Conservation (phyloP, 768 basidiomycete species). For the Panaeolus cyanescens region DNA sequence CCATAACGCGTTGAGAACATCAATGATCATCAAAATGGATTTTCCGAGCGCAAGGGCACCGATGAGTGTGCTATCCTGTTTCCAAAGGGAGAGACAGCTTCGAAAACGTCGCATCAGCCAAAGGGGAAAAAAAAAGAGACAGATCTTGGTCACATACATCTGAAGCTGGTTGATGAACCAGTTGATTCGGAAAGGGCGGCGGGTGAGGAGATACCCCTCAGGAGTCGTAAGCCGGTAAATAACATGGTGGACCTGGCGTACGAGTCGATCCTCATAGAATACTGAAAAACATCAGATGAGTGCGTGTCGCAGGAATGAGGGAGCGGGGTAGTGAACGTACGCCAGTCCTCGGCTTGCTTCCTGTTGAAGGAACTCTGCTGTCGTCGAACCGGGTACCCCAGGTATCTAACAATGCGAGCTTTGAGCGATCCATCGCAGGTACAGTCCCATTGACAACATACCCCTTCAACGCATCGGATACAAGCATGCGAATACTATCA, state of each 20-base stretch:
- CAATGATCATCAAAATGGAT: slow-evolving; percentile 60
- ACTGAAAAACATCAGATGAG: slow-evolving; percentile 39
- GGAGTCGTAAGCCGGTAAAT: slow-evolving; percentile 52
- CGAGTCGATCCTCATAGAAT: slow-evolving; percentile 65
- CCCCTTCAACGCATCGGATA: slow-evolving; percentile 66
- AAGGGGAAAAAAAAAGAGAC: neutral
- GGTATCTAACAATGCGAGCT: slow-evolving; percentile 12
- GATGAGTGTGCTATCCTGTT: slow-evolving; percentile 55
- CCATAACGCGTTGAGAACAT: slow-evolving; percentile 73
- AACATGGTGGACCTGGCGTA: slow-evolving; percentile 58
- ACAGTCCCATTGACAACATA: slow-evolving; percentile 33
- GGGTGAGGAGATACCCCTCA: slow-evolving; percentile 57
- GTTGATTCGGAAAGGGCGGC: slow-evolving; percentile 68
- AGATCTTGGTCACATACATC: slow-evolving; percentile 41
- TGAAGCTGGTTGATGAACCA: slow-evolving; percentile 74
- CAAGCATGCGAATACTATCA: slow-evolving; percentile 62
- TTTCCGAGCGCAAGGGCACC: slow-evolving; percentile 70
- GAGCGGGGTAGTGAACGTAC: slow-evolving; percentile 43
- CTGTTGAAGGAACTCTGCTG: slow-evolving; percentile 48
- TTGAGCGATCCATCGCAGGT: slow-evolving; percentile 10
- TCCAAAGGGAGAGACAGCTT: slow-evolving; percentile 70
- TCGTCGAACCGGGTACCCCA: neutral
- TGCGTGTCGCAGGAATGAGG: neutral
- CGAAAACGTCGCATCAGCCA: neutral
- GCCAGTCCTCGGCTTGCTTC: slow-evolving; percentile 77